These are phyloP conservation scores for Pseudevernia furfuracea DNA, from an alignment of 495 filamentous ascomycete species.

Conservation along the genomic window DNA sequence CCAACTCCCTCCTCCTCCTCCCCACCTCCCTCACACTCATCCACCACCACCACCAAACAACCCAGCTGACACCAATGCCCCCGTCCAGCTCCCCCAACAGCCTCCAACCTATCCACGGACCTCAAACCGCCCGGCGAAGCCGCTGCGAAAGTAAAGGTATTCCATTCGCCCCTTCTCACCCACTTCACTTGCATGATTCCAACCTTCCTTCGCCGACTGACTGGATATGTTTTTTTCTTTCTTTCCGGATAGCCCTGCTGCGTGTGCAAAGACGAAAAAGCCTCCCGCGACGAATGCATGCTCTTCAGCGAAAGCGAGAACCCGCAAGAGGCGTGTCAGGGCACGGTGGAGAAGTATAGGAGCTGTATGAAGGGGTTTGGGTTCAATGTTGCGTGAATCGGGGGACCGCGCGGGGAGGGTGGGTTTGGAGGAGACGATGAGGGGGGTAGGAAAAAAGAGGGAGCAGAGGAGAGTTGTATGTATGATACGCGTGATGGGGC, in stretches of 20 bases:
- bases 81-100: constrained; percentile 23
- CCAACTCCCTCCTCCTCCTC: background rate
- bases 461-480: background rate
- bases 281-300: constrained; percentile 94
- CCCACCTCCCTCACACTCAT: background rate
- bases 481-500: background rate
- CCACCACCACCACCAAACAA: background rate
- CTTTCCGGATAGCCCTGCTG: constrained; percentile 66
- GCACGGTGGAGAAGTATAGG: constrained; percentile 76
- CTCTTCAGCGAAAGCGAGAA: constrained; percentile 78
- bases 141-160: constrained; percentile 50
- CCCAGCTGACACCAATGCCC: background rate
- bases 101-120: constrained; percentile 36
- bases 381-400: constrained; percentile 58
- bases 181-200: no score
- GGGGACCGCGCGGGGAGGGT: background rate
- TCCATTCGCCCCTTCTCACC: background rate
- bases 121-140: constrained; percentile 37
- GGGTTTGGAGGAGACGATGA: background rate
- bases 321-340: constrained; percentile 69
- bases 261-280: constrained; percentile 94
- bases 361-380: constrained; percentile 90
- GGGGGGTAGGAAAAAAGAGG: no score
- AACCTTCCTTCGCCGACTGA: background rate
- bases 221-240: background rate